Evolutionary conservation across 495 filamentous ascomycete genomes (phyloP).

Genomic region (Gamarada debralockiae): DNA sequence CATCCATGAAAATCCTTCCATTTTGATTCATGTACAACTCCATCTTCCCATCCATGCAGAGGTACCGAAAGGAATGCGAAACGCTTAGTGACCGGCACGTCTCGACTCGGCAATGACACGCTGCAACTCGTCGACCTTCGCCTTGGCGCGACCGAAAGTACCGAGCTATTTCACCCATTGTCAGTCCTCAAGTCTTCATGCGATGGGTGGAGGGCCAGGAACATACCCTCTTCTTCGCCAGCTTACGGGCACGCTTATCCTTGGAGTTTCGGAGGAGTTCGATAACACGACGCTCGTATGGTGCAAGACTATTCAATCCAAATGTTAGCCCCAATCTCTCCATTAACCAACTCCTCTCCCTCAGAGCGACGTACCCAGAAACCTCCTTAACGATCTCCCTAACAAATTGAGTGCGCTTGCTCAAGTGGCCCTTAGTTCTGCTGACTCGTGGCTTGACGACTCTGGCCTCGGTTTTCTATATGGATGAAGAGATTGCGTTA

Average conservation of each 20-base stretch:
- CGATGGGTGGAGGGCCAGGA: background rate
- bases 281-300: slow-evolving; percentile 97
- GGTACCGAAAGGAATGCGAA: slow-evolving; percentile 17
- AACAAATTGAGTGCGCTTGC: slow-evolving; percentile 91
- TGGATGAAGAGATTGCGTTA: slow-evolving; percentile 30
- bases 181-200: background rate
- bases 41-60: slow-evolving; percentile 14
- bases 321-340: slow-evolving; percentile 14
- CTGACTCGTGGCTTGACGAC: slow-evolving; percentile 83
- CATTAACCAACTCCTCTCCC: background rate
- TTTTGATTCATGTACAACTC: slow-evolving; percentile 17
- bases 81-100: slow-evolving; percentile 47
- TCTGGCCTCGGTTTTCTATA: slow-evolving; percentile 87
- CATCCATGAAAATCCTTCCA: slow-evolving; percentile 18
- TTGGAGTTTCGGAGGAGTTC: slow-evolving; percentile 98
- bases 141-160: slow-evolving; percentile 95
- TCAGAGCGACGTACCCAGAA: slow-evolving; percentile 57
- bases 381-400: slow-evolving; percentile 95
- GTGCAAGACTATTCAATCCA: slow-evolving; percentile 64
- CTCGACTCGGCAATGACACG: slow-evolving; percentile 95
- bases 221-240: slow-evolving; percentile 96
- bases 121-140: slow-evolving; percentile 97
- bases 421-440: slow-evolving; percentile 84
- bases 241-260: slow-evolving; percentile 98
- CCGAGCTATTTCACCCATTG: slow-evolving; percentile 58